phyloP scores from a whole-genome alignment of 1,139 yeast species.

The Protomyces inouyei region DNA sequence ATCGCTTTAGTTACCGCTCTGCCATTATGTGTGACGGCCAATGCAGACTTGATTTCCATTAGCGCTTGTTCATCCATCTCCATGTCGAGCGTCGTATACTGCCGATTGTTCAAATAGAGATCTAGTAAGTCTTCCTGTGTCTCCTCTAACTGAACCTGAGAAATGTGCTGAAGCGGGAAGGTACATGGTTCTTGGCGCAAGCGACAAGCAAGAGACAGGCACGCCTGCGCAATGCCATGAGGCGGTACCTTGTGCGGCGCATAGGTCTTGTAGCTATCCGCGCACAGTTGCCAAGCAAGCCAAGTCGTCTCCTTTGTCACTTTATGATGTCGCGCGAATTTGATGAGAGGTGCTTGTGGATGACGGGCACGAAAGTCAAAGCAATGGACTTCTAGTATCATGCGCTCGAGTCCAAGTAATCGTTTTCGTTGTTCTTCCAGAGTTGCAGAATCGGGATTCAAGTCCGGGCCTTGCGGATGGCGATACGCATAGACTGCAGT shows the following conservation, averaged over 20 bases:
- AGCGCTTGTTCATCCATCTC: neutral
- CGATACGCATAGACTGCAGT: conserved; percentile 36
- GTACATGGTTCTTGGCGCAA: neutral
- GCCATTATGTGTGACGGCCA: neutral
- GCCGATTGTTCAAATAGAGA: conserved; percentile 24
- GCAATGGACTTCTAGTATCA: conserved; percentile 64
- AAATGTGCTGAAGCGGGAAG: conserved; percentile 6
- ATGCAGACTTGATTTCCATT: conserved; percentile 11
- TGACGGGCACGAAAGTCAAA: conserved; percentile 67
- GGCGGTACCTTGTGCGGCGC: conserved; percentile 69
- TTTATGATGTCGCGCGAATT: conserved; percentile 50
- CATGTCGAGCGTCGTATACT: neutral
- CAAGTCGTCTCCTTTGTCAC: conserved; percentile 35
- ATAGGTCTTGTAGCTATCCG: conserved; percentile 71
- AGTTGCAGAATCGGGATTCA: conserved; percentile 31
- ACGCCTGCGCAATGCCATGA: conserved; percentile 72
- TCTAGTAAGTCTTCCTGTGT: conserved; percentile 28
- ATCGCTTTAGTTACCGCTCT: neutral
- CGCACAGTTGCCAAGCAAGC: conserved; percentile 68
- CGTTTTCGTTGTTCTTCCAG: conserved; percentile 34
- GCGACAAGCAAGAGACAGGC: conserved; percentile 47
- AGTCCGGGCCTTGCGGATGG: conserved; percentile 32
- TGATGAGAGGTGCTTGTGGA: conserved; percentile 65
- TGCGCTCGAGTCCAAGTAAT: conserved; percentile 50
- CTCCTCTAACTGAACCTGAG: neutral